Percentiles rank a stretch among this genome's conserved stretches.
These are phyloP conservation scores for Vickermania ingenoplastis DNA, from an alignment of 208 protist genomes.

Conservation along the genomic window DNA sequence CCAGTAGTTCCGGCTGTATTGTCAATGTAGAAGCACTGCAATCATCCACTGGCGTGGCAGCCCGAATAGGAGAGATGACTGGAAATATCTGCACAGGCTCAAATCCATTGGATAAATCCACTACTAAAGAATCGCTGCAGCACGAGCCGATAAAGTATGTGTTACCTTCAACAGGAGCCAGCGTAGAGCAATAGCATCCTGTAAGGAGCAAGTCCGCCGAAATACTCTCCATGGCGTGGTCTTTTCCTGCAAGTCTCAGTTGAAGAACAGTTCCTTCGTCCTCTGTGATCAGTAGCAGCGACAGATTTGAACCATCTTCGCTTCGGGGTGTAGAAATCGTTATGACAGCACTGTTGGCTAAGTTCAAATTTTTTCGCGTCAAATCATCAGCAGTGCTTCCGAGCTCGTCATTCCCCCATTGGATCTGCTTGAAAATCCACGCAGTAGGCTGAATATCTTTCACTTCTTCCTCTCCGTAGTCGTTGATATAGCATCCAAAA, in stretches of 20 bases:
- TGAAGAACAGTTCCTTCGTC: conserved; percentile 62
- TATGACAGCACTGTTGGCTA: conserved; percentile 40
- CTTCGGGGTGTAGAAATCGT: background rate
- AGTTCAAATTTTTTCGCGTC: conserved; percentile 57
- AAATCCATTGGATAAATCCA: conserved; percentile 12
- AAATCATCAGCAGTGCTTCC: conserved; percentile 23
- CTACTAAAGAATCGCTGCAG: conserved; percentile 47
- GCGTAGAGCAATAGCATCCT: conserved; percentile 37
- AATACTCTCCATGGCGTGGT: conserved; percentile 39
- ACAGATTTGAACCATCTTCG: conserved; percentile 6
- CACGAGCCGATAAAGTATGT: conserved; percentile 51
- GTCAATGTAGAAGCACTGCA: too few species aligned
- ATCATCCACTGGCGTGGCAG: conserved; percentile 37
- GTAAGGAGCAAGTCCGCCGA: conserved; percentile 30
- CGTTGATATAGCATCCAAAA: conserved; percentile 72
- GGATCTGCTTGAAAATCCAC: conserved; percentile 22
- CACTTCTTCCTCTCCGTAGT: conserved; percentile 58
- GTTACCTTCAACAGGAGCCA: conserved; percentile 9
- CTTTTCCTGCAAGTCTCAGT: conserved; percentile 31
- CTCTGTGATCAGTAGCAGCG: conserved; percentile 58
- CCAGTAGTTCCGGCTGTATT: background rate
- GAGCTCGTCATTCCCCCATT: conserved; percentile 20
- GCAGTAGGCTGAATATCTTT: conserved; percentile 28
- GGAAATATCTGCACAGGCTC: conserved; percentile 3
- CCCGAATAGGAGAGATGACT: conserved; percentile 42